A percentile compares a stretch with the other conserved stretches of the same genome.
These are phyloP conservation scores for Ottelia alismoides DNA, from an alignment of 106 monocot genomes.

Conservation along the genomic window DNA sequence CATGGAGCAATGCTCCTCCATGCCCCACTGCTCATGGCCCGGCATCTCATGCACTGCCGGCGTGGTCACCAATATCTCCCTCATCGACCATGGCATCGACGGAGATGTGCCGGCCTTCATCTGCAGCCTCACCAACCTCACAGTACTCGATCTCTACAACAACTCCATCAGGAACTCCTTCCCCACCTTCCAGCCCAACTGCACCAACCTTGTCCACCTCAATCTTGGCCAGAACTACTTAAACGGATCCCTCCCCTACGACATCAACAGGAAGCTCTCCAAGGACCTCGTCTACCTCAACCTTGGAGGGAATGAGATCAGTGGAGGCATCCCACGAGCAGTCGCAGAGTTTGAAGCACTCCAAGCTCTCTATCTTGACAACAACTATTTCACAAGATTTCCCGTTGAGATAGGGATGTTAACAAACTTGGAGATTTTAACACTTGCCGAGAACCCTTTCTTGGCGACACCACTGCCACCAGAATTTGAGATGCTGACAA, in stretches of 20 bases:
- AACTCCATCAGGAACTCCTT: slow-evolving; percentile 7
- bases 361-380: slow-evolving; percentile 13
- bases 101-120: slow-evolving; percentile 12
- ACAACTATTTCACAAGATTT: slow-evolving; percentile 35
- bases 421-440: slow-evolving; percentile 18
- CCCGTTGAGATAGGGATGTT: slow-evolving; percentile 29
- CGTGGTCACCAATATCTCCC: slow-evolving; percentile 6
- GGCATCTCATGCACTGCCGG: slow-evolving; percentile 10
- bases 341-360: slow-evolving; percentile 24
- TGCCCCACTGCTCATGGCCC: slow-evolving; percentile 8
- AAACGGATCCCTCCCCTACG: slow-evolving; percentile 22
- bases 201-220: slow-evolving; percentile 2
- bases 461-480: slow-evolving; percentile 19
- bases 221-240: slow-evolving; percentile 21
- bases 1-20: slow-evolving; percentile 5
- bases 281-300: neutral
- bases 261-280: neutral
- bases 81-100: neutral
- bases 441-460: slow-evolving; percentile 32
- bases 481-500: slow-evolving; percentile 34
- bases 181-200: slow-evolving; percentile 5
- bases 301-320: slow-evolving; percentile 8
- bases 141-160: slow-evolving; percentile 19
- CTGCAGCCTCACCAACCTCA: slow-evolving; percentile 9
- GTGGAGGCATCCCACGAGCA: slow-evolving; percentile 26